Conservation (phyloP, 2,329 filamentous ascomycete genomes). For the Botrytis tulipae region DNA sequence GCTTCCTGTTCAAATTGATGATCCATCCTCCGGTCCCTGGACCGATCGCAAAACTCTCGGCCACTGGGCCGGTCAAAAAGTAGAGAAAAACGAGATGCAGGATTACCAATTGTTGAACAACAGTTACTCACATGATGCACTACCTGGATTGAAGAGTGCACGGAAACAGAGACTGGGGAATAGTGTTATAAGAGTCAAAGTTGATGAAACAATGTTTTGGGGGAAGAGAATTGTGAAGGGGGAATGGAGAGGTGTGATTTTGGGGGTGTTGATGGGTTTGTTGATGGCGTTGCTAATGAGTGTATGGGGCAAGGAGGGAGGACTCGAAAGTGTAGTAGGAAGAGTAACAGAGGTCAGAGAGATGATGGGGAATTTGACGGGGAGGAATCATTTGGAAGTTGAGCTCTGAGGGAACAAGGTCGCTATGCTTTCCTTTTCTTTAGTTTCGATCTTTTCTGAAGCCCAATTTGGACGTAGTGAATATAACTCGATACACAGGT, state of each 20-base stretch:
- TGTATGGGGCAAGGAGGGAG: neutral
- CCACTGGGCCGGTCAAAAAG: slow-evolving; percentile 5
- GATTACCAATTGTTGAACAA: neutral
- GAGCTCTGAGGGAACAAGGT: neutral
- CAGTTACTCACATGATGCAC: neutral
- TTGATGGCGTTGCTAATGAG: neutral
- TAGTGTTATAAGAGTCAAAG: neutral
- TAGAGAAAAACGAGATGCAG: neutral
- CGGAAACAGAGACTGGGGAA: neutral
- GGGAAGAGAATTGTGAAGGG: neutral
- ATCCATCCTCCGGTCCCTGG: slow-evolving; percentile 1
- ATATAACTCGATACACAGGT: neutral
- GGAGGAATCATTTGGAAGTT: neutral
- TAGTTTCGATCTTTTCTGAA: neutral
- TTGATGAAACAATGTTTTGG: neutral
- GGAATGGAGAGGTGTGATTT: slow-evolving; percentile 11
- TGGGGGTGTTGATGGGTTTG: neutral
- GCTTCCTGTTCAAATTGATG: neutral
- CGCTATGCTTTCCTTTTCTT: neutral
- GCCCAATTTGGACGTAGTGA: neutral
- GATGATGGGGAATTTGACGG: slow-evolving; percentile 2
- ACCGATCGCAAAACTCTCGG: neutral
- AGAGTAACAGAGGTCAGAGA: neutral
- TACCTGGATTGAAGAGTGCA: slow-evolving; percentile 12
- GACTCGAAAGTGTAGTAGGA: neutral